phyloP scores from a whole-genome alignment of 2,329 filamentous ascomycete species.

The Exophiala aquamarina region DNA sequence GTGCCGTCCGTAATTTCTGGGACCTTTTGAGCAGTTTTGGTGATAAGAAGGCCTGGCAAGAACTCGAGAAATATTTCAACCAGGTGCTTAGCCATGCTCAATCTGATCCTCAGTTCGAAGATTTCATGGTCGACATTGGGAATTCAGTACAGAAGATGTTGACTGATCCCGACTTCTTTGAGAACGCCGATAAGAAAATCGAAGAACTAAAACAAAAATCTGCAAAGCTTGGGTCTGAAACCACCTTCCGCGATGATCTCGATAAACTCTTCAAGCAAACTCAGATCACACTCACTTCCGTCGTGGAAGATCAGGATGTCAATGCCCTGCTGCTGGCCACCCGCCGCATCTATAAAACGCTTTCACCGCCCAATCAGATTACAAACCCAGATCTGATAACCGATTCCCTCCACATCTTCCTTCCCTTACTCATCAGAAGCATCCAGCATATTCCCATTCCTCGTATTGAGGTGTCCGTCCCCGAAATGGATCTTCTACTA shows the following conservation, averaged over 20 bases:
- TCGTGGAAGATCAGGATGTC: conserved; percentile 71
- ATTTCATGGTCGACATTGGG: conserved; percentile 32
- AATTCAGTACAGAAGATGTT: conserved; percentile 76
- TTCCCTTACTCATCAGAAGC: conserved; percentile 72
- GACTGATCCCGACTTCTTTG: conserved; percentile 82
- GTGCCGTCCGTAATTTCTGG: conserved; percentile 79
- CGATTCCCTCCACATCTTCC: conserved; percentile 76
- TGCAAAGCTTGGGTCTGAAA: conserved; percentile 61
- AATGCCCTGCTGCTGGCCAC: conserved; percentile 67
- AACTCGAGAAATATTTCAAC: conserved; percentile 67
- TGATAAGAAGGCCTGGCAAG: conserved; percentile 70
- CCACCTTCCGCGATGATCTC: conserved; percentile 69
- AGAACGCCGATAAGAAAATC: conserved; percentile 68
- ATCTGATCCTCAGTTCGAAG: conserved; percentile 67
- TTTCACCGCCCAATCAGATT: conserved; percentile 65
- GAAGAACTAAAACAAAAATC: conserved; percentile 59
- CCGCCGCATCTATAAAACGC: conserved; percentile 65
- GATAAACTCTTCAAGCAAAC: conserved; percentile 70
- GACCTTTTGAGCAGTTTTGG: conserved; percentile 77
- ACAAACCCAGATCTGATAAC: conserved; percentile 70
- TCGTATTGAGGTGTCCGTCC: conserved; percentile 80
- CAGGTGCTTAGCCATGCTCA: conserved; percentile 71
- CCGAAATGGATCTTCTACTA: conserved; percentile 78
- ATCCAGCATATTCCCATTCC: conserved; percentile 89
- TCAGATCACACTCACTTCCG: conserved; percentile 66